Evolutionary conservation across 768 basidiomycete genomes (phyloP), one percentile per base, ranked within the genome.

Genomic region (Termitomyces sp.): DNA sequence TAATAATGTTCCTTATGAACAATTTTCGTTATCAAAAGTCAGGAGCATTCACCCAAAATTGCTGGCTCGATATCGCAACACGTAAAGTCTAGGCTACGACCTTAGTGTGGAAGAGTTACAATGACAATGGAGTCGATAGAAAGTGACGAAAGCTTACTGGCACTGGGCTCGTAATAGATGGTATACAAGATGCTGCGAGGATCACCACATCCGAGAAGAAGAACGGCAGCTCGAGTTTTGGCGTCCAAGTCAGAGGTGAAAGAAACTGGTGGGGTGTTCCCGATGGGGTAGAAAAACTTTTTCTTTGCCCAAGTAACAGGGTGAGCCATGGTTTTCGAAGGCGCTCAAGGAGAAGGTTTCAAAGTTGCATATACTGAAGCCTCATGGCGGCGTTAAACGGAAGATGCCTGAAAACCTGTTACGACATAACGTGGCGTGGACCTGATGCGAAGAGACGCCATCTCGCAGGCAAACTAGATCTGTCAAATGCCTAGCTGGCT

Each of bases 131-230:
- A 34, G 28, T 25, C 50, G 3, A 32, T 7, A 50, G 1, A 43
- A 23, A 30, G n/a, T 25, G 25, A 27, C 35, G 12, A 32, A 27
- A 19, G 62, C 68, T 57, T 51, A 74, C 73, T 52, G 23, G 54
- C 35, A 11, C 41, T 56, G 21, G 61, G 59, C 54, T 74, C 71
- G n/a, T 62, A 56, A 56, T 66, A 66, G 2, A 81, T 54, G 0
- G 82, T 83, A 62, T 79, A 81, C 14, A 85, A 55, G 10, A 84
- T 74, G 52, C 75, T 80, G 28, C 82, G 69, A 11, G 79, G 77
- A 61, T 85, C 84, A 16, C 83, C 83, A 60, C 82, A 84, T 23
- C 77, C 83, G 28, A 84, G 69, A 17, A 83, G 73, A 3, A 86
- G 70, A 25, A 83, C 64, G n/a, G 75, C 65, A 6, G 79, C 81